phyloP scores from a whole-genome alignment of 2,329 filamentous ascomycete species.

The Myriangium duriaei region DNA sequence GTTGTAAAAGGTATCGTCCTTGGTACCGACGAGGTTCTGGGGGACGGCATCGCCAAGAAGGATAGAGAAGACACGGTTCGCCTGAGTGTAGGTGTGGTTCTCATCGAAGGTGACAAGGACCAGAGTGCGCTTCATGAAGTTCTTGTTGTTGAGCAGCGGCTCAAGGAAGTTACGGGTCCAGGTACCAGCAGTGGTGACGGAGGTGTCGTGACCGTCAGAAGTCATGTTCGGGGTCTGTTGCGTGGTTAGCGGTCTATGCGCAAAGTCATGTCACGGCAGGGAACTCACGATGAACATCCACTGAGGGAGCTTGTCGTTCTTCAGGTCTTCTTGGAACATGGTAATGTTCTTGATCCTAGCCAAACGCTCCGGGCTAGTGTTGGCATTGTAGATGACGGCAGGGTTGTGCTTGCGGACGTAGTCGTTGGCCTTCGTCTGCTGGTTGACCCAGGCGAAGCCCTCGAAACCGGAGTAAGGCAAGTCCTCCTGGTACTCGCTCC shows the following conservation, averaged over 20 bases:
- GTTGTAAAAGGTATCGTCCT: conserved; percentile 48
- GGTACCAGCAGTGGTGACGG: conserved; percentile 52
- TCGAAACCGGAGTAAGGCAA: conserved; percentile 64
- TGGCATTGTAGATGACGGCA: conserved; percentile 51
- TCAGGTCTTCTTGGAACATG: conserved; percentile 55
- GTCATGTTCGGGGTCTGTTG: conserved; percentile 52
- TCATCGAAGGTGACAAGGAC: conserved; percentile 71
- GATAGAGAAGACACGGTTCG: conserved; percentile 58
- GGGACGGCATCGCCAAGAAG: conserved; percentile 66
- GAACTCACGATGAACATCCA: conserved; percentile 50
- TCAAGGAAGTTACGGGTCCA: conserved; percentile 59
- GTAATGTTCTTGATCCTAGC: conserved; percentile 63
- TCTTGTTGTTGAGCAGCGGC: conserved; percentile 54
- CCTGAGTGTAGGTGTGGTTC: conserved; percentile 52
- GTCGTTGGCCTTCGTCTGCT: conserved; percentile 52
- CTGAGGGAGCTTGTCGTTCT: conserved; percentile 53
- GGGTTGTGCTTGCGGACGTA: conserved; percentile 77
- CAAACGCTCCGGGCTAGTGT: conserved; percentile 46
- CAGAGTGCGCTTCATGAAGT: conserved; percentile 65
- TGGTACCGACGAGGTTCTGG: conserved; percentile 49
- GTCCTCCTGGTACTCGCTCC: conserved; percentile 62
- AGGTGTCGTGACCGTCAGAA: conserved; percentile 62
- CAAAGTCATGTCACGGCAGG: background rate
- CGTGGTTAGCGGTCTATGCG: conserved; percentile 8
- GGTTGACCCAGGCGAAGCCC: conserved; percentile 51